Conservation (phyloP, 2,329 filamentous ascomycete genomes). For the Blastomyces silverae region DNA sequence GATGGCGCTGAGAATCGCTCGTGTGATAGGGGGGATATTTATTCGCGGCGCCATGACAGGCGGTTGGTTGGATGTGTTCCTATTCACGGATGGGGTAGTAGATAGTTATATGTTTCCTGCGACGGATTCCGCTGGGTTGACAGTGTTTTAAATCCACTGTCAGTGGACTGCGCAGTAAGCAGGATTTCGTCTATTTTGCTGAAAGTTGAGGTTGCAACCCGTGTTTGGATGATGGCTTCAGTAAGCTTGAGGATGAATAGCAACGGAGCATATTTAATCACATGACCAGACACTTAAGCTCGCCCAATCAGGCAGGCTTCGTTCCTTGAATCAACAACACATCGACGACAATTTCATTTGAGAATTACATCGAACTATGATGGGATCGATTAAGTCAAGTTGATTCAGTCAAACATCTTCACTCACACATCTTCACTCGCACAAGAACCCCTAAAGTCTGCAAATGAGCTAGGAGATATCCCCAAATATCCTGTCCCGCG, state of each 20-base stretch:
- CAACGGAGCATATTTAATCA: too few relatives aligned
- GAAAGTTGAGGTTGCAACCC: background rate
- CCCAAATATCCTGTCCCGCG: too few relatives aligned
- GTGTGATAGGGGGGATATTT: constrained; percentile 87
- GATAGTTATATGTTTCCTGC: background rate
- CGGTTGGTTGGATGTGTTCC: background rate
- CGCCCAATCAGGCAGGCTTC: too few relatives aligned
- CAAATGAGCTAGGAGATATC: too few relatives aligned
- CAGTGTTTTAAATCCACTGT: constrained; percentile 1
- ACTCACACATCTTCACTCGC: too few relatives aligned
- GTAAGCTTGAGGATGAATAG: background rate
- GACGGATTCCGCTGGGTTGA: background rate
- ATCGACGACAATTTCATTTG: too few relatives aligned
- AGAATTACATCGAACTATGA: too few relatives aligned
- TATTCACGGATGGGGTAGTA: background rate
- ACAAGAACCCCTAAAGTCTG: too few relatives aligned
- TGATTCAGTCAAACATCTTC: too few relatives aligned
- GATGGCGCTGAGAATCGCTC: constrained; percentile 68
- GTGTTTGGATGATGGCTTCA: background rate
- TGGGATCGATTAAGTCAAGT: too few relatives aligned
- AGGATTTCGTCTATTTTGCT: background rate
- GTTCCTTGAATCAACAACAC: too few relatives aligned
- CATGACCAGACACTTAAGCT: background rate
- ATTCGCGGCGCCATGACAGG: constrained; percentile 69
- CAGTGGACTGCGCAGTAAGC: constrained; percentile 5